These are phyloP conservation scores for Hygrocybe coccinea DNA, from an alignment of 768 basidiomycete genomes.

Conservation along the genomic window DNA sequence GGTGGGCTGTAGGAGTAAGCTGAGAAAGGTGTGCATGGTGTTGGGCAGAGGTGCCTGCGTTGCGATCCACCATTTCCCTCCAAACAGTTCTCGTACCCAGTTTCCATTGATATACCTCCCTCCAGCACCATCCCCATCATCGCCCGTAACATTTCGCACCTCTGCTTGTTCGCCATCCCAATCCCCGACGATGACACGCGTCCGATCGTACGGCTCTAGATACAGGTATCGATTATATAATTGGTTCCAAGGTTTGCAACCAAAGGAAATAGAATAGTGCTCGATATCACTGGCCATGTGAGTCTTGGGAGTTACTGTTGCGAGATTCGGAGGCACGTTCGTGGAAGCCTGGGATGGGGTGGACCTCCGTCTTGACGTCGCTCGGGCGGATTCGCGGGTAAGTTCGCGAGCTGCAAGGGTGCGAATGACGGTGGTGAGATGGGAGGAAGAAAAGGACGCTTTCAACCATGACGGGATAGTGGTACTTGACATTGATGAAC, in stretches of 20 bases:
- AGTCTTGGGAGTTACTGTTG: not conserved
- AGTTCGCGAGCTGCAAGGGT: slow-evolving; percentile 30
- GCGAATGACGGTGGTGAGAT: slow-evolving; percentile 29
- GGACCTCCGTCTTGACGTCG: too few species aligned
- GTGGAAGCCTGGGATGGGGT: too few species aligned
- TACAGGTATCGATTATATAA: slow-evolving; percentile 65
- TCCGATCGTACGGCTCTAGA: slow-evolving; percentile 78
- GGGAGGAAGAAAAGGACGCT: slow-evolving; percentile 16
- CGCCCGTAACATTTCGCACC: not conserved
- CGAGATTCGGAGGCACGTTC: too few species aligned
- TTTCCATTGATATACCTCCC: slow-evolving; percentile 75
- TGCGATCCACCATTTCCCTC: slow-evolving; percentile 80
- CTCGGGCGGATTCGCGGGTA: slow-evolving; percentile 20
- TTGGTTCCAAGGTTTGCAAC: slow-evolving; percentile 40
- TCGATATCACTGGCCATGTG: slow-evolving; percentile 22
- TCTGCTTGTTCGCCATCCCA: slow-evolving; percentile 14
- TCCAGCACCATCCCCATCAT: slow-evolving; percentile 1
- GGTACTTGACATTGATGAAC: slow-evolving; percentile 8
- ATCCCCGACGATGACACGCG: slow-evolving; percentile 54
- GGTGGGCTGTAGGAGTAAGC: slow-evolving; percentile 51
- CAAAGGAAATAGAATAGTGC: slow-evolving; percentile 57
- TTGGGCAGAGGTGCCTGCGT: slow-evolving; percentile 72
- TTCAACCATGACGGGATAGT: slow-evolving; percentile 31
- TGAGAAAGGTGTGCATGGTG: slow-evolving; percentile 75
- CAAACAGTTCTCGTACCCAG: slow-evolving; percentile 74